Base-by-base conservation (phyloP, 805 yeast species). In the Starmerella roubikii region DNA sequence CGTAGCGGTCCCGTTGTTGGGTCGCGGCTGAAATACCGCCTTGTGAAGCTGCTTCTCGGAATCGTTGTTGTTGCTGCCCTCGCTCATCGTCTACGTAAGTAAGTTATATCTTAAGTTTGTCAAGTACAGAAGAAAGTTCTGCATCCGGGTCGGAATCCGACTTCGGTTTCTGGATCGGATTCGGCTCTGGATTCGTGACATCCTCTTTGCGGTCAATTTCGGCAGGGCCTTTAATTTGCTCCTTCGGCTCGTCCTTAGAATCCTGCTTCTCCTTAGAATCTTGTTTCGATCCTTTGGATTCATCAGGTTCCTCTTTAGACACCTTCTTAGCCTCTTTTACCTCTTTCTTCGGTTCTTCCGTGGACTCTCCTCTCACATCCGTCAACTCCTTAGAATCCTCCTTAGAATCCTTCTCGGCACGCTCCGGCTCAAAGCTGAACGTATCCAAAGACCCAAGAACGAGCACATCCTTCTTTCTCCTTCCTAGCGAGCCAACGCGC, bases 401-500 rank as follows among this genome's bases (percentile, higher is more conserved):
- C 16, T 27, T 15, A n/a, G 30, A 11, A 27, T 27, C 30, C n/a
- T 27, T 15, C 7, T 13, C n/a, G 13, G 16, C 16, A 9, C 16
- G n/a, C 9, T 20, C 33, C 9, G 16, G 5, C 24, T 18, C 31
- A 11, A 29, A 29, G 4, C 4, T 20, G 9, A 39, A 34, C 12
- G 53, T 60, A 48, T 85, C 95, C 42, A 93, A 75, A 30, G 71
- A 70, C 3, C 74, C 74, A 19, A 78, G 56, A 4, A 71, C 55
- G 1, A 83, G 47, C 9, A 79, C 54, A 54, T 88, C 97, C 1
- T 67, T 47, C 25, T 68, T 57, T 45, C 94, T 66, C 4, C 70
- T 65, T 16, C 67, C 62, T 13, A 61, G 50, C 48, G 74, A 78
- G 3, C 97, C 97, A 12, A 82, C 95, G 0, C 59, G 51, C 42